Evolutionary conservation across 164 flowering plant species (phyloP).

Genomic region (Vitis rotundifolia): DNA sequence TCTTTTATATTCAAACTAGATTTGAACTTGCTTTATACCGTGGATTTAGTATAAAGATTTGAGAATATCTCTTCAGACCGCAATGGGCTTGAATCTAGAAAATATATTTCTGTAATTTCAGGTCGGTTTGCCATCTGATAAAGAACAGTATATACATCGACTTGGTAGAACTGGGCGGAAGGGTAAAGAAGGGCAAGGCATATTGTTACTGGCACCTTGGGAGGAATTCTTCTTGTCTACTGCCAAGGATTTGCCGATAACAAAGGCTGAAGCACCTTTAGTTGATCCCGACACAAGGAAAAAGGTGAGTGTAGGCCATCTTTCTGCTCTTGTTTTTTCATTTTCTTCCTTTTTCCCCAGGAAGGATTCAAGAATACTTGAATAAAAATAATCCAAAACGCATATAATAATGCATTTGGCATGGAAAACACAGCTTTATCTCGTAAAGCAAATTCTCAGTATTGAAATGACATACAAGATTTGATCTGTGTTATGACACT

Average conservation of each 20-base stretch:
- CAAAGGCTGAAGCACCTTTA: slow-evolving; percentile 63
- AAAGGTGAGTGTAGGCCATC: slow-evolving; percentile 42
- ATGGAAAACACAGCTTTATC: background rate
- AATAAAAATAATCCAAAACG: too few species aligned
- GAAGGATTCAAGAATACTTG: background rate
- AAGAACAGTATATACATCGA: slow-evolving; percentile 91
- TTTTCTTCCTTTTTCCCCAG: background rate
- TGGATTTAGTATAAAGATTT: too few species aligned
- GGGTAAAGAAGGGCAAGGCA: slow-evolving; percentile 96
- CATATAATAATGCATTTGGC: background rate
- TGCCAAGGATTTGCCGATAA: slow-evolving; percentile 74
- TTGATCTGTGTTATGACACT: background rate
- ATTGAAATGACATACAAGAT: too few species aligned
- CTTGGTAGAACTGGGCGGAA: slow-evolving; percentile 98
- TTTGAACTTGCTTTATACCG: too few species aligned
- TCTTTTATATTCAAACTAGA: background rate
- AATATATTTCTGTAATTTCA: slow-evolving; percentile 23
- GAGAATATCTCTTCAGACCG: too few species aligned
- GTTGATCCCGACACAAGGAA: slow-evolving; percentile 76
- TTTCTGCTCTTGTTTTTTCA: background rate
- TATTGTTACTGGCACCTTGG: slow-evolving; percentile 91
- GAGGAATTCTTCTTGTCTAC: slow-evolving; percentile 86
- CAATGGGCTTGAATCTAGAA: too few species aligned
- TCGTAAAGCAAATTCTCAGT: too few species aligned
- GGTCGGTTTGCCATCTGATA: slow-evolving; percentile 90